Evolutionary conservation across 805 yeast genomes (phyloP).

Genomic region (Cyberlindnera euphorbiae): DNA sequence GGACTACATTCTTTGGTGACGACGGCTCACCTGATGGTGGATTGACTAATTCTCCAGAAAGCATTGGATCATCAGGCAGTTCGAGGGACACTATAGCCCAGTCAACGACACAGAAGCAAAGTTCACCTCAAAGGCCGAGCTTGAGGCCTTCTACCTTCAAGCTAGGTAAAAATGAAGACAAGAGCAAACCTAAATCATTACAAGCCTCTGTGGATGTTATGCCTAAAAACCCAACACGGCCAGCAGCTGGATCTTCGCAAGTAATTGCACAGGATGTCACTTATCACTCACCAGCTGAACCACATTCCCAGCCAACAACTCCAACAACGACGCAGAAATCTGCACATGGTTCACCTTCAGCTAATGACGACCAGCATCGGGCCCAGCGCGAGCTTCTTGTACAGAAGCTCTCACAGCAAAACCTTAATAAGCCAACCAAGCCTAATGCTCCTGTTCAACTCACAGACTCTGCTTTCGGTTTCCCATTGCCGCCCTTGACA

Average conservation of each 20-base stretch:
- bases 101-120: too few relatives aligned
- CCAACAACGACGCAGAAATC: conserved; percentile 6
- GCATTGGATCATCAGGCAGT: too few relatives aligned
- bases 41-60: too few relatives aligned
- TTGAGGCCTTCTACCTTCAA: conserved; percentile 14
- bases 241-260: conserved; percentile 1
- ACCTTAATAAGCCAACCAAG: conserved; percentile 31
- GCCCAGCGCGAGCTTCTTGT: conserved; percentile 18
- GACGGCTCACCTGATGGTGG: conserved; percentile 5
- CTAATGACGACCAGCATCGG: conserved; percentile 18
- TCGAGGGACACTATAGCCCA: too few relatives aligned
- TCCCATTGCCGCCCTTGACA: conserved; percentile 79
- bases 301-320: conserved; percentile 5
- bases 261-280: not conserved
- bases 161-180: conserved; percentile 4
- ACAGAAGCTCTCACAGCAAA: conserved; percentile 29
- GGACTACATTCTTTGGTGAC: conserved; percentile 8
- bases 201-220: conserved; percentile 20
- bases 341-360: not conserved
- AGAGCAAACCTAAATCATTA: conserved; percentile 9
- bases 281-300: conserved; percentile 1
- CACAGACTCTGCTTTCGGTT: conserved; percentile 82
- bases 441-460: conserved; percentile 56
- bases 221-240: conserved; percentile 5
- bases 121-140: conserved; percentile 18